These are phyloP conservation scores for Diaporthe helianthi DNA, from an alignment of 2,329 filamentous ascomycete genomes.

Conservation along the genomic window DNA sequence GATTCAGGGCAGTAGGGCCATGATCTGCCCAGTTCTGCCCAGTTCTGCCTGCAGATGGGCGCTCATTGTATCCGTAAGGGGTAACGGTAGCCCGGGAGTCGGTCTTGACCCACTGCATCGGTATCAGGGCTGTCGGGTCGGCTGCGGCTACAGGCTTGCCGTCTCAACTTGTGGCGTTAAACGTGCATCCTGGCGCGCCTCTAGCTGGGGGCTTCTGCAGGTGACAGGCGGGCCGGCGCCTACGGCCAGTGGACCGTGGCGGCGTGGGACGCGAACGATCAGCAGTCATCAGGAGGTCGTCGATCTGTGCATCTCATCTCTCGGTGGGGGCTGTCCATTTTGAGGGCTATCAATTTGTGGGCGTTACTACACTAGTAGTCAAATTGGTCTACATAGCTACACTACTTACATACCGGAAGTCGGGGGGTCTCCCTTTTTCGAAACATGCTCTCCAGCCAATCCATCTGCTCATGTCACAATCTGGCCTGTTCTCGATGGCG, in stretches of 20 bases:
- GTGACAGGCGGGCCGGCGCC: conserved; percentile 21
- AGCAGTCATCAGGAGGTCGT: conserved; percentile 24
- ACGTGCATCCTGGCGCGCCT: background rate
- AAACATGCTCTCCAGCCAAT: conserved; percentile 18
- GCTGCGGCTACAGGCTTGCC: conserved; percentile 23
- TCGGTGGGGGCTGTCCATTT: background rate
- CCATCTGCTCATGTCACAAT: conserved; percentile 11
- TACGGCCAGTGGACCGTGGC: background rate
- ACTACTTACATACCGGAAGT: background rate
- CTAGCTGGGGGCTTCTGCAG: conserved; percentile 27
- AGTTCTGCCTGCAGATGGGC: no score
- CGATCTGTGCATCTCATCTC: conserved; percentile 19
- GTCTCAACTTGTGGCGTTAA: conserved; percentile 29
- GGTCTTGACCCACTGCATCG: conserved; percentile 28
- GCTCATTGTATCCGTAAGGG: background rate
- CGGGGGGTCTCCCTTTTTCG: conserved; percentile 1
- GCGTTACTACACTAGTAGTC: no score
- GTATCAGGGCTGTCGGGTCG: conserved; percentile 30
- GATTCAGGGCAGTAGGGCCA: background rate
- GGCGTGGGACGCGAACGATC: conserved; percentile 14
- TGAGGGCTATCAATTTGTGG: no score
- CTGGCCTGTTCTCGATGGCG: background rate
- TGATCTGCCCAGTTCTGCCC: background rate
- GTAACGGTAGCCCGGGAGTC: conserved; percentile 31
- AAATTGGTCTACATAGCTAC: no score